Percentiles rank a stretch among this genome's conserved stretches.
Evolutionary conservation across 1,139 yeast genomes (phyloP).

Genomic region (Yamadazyma pseudoaaseri): DNA sequence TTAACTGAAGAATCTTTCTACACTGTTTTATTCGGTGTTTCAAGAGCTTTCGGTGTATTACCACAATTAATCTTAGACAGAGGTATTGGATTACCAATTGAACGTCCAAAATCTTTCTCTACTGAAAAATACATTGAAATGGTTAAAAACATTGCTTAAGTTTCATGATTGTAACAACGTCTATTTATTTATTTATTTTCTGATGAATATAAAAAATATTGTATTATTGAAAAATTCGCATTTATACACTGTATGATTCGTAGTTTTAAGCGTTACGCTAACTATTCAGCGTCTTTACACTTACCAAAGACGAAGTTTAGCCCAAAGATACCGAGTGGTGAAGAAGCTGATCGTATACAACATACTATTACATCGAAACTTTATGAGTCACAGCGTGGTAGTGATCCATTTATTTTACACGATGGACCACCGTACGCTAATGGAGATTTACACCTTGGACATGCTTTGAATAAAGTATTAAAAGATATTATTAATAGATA

Average conservation of each 20-base stretch:
- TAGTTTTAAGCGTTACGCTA: conserved; percentile 8
- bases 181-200: conserved; percentile 13
- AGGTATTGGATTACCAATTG: conserved; percentile 92
- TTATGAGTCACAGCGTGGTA: conserved; percentile 32
- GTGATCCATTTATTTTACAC: conserved; percentile 62
- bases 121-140: conserved; percentile 64
- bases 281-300: conserved; percentile 34
- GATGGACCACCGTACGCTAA: conserved; percentile 99
- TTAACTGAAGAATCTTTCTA: conserved; percentile 93
- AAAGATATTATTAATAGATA: conserved; percentile 83
- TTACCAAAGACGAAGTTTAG: conserved; percentile 43
- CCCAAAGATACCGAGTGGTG: conserved; percentile 40
- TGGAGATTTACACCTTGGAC: conserved; percentile 92
- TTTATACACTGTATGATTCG: background rate
- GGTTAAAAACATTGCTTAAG: conserved; percentile 44
- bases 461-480: conserved; percentile 82
- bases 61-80: conserved; percentile 97
- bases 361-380: conserved; percentile 27
- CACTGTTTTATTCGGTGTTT: conserved; percentile 97
- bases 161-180: conserved; percentile 4
- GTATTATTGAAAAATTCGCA: conserved; percentile 1
- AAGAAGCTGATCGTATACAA: conserved; percentile 24
- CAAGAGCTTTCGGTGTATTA: conserved; percentile 96
- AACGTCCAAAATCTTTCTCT: conserved; percentile 97
- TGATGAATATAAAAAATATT: conserved; percentile 2